Evolutionary conservation across 441 rosid species (phyloP), one percentile per base, ranked within the genome.

Genomic region (Populus tomentosa): DNA sequence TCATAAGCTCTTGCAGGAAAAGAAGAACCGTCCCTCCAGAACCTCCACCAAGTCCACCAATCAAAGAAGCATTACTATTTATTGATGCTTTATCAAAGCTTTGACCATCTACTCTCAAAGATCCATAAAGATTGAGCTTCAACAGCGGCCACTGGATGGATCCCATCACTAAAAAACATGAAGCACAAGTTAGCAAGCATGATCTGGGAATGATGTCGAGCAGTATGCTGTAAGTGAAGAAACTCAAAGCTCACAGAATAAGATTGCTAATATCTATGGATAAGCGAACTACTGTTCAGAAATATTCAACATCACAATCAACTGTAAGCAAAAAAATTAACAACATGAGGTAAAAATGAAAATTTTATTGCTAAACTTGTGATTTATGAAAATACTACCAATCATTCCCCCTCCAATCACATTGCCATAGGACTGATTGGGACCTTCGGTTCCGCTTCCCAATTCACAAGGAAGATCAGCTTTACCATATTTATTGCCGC

Each of bases 11-110:
- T 81, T 92, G 96, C 83, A 96, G 95, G 87, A 96, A 96, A 84
- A 96, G 92, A 85, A 96, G 98, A 74, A 96, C 79, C 46, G 99
- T 91, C 84, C 99, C 99, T 71, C 99, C 99, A 81, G 99, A 92
- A 82, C 92, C 97, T 84, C 98, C 99, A 79, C 99, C 99, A 88
- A 91, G 94, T 79, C 97, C 94, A 74, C 98, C 98, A 65, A 86
- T 80, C 83, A 91, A 83, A 76, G 96, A 88, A 81, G 80, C 80
- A 82, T 84, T 87, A 38, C 85, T 78, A 79, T 82, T 81, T 82
- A 63, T 77, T 75, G 75, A 83, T 67, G 86, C 84, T 79, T 86
- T 74, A 74, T 85, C 75, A 76, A 84, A 87, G 85, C 95, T 94
- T 81, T 96, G 97, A 75, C 99, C 98, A 90, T 94, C 95, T 67